A percentile compares a stretch with the other conserved stretches of the same genome.
Evolutionary conservation across 768 basidiomycete genomes (phyloP).

Genomic region (Tricholoma saponaceum): DNA sequence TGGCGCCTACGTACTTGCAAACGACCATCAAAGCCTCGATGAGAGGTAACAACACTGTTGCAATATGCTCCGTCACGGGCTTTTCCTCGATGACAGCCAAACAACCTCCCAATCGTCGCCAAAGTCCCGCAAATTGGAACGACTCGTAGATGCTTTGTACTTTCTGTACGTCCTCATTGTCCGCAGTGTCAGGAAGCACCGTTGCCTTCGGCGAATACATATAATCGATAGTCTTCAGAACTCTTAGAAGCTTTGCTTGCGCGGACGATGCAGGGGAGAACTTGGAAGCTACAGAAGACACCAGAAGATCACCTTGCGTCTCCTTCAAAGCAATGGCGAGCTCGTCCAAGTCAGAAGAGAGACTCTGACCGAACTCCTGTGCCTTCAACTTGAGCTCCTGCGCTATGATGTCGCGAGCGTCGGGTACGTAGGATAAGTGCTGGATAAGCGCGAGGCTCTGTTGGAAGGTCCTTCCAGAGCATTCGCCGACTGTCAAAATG

Average conservation of each 20-base stretch:
- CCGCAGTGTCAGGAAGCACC: slow-evolving; percentile 30
- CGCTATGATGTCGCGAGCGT: slow-evolving; percentile 85
- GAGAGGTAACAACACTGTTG: slow-evolving; percentile 87
- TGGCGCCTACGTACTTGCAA: slow-evolving; percentile 88
- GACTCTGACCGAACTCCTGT: slow-evolving; percentile 77
- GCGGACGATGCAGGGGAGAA: slow-evolving; percentile 93
- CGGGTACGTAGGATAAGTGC: slow-evolving; percentile 84
- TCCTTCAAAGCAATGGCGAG: slow-evolving; percentile 61
- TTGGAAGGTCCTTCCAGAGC: slow-evolving; percentile 94
- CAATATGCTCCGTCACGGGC: slow-evolving; percentile 79
- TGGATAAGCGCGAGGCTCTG: slow-evolving; percentile 90
- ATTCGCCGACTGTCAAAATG: slow-evolving; percentile 96
- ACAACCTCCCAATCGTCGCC: slow-evolving; percentile 89
- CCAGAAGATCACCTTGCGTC: slow-evolving; percentile 49
- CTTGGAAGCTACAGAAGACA: slow-evolving; percentile 73
- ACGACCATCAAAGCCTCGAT: slow-evolving; percentile 99
- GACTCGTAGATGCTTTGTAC: slow-evolving; percentile 87
- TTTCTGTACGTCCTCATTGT: slow-evolving; percentile 65
- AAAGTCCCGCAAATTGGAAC: slow-evolving; percentile 86
- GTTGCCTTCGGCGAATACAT: slow-evolving; percentile 72
- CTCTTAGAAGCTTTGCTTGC: slow-evolving; percentile 93
- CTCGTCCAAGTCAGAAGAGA: slow-evolving; percentile 75
- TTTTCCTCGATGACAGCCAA: slow-evolving; percentile 78
- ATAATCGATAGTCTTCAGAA: slow-evolving; percentile 97
- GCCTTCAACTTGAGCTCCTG: slow-evolving; percentile 84